Percentiles rank a stretch among this genome's conserved stretches.
Conservation (phyloP, 306 rosid species). For the Sesbania bispinosa region DNA sequence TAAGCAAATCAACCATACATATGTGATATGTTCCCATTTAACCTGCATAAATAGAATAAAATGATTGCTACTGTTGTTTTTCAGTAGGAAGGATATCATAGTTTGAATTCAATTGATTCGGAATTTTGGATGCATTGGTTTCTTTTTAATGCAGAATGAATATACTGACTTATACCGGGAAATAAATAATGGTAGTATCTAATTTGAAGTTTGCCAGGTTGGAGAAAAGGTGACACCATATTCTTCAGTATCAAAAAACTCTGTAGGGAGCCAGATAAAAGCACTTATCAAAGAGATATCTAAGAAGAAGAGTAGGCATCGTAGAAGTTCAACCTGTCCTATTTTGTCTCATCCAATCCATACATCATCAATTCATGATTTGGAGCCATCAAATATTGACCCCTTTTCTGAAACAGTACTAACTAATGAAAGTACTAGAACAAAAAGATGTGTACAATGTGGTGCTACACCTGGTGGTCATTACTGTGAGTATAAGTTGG, state of each 20-base stretch:
- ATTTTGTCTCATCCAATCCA: not conserved
- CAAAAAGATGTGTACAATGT: not conserved
- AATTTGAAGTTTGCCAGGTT: constrained; percentile 42
- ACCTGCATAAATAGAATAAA: too few relatives aligned
- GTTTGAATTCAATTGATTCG: not conserved
- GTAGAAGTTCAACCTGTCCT: constrained; percentile 32
- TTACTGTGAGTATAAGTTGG: constrained; percentile 14
- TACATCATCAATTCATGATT: not conserved
- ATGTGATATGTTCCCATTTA: not conserved
- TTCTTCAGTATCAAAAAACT: constrained; percentile 21
- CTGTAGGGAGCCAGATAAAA: constrained; percentile 32
- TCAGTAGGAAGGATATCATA: not conserved
- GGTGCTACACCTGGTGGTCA: not conserved
- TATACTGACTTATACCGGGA: not conserved
- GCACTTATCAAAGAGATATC: constrained; percentile 35
- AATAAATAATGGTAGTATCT: constrained; percentile 18
- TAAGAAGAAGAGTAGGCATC: constrained; percentile 27
- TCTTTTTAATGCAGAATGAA: too few relatives aligned
- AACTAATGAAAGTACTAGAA: not conserved
- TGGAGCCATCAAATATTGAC: constrained; percentile 18
- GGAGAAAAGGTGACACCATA: constrained; percentile 25
- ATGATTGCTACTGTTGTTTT: not conserved
- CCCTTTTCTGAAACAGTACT: constrained; percentile 20
- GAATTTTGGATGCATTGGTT: not conserved
- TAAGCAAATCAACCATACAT: not conserved